A percentile compares a stretch with the other conserved stretches of the same genome.
phyloP scores from a whole-genome alignment of 345 rosid species.

The Lenwebbia sp. region DNA sequence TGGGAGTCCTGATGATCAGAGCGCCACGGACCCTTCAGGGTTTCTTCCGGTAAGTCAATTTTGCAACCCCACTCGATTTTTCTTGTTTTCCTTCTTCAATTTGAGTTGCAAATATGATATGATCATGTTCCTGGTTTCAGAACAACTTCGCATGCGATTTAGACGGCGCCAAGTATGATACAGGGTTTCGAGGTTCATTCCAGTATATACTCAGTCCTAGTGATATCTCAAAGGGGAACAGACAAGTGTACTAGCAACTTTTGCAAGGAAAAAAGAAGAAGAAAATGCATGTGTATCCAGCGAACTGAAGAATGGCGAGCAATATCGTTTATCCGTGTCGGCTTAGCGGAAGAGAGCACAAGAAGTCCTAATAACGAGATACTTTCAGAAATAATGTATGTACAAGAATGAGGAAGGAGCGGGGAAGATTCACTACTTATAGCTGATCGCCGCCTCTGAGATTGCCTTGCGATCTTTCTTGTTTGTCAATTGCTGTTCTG shows the following conservation, averaged over 20 bases:
- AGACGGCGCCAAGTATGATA: background rate
- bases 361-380: background rate
- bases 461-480: constrained; percentile 10
- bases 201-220: background rate
- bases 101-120: too few relatives aligned
- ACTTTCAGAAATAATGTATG: background rate
- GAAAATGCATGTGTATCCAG: background rate
- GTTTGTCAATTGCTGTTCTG: constrained; percentile 18
- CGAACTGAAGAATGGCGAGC: background rate
- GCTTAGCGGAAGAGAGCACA: background rate
- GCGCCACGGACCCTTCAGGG: too few relatives aligned
- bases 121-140: background rate
- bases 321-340: too few relatives aligned
- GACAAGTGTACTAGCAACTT: background rate
- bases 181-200: background rate
- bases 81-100: too few relatives aligned
- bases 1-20: too few relatives aligned
- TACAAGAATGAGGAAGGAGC: background rate
- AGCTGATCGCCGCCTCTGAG: background rate
- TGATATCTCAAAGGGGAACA: background rate
- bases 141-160: background rate
- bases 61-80: background rate
- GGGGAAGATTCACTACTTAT: background rate
- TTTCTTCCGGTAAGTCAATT: background rate
- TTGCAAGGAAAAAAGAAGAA: background rate